phyloP scores from a whole-genome alignment of 495 filamentous ascomycete genomes.

The Jackrogersella minutella region DNA sequence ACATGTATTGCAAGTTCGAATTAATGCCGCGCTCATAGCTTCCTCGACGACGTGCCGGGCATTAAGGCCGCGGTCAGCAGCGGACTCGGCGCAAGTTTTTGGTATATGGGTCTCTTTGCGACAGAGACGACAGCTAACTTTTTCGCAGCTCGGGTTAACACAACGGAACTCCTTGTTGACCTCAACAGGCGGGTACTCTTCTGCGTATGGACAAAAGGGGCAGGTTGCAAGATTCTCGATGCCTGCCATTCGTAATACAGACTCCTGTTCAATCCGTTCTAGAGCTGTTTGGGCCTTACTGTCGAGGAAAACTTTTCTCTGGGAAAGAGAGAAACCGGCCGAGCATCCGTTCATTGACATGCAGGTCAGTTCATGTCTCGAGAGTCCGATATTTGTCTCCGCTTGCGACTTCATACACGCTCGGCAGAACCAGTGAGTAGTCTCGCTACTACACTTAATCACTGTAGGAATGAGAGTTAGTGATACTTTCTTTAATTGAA shows the following conservation, averaged over 20 bases:
- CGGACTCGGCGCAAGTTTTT: slow-evolving; percentile 72
- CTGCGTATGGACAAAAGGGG: slow-evolving; percentile 85
- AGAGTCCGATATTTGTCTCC: slow-evolving; percentile 70
- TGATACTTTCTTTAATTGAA: background rate
- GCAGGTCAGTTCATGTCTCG: slow-evolving; percentile 65
- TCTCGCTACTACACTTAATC: slow-evolving; percentile 68
- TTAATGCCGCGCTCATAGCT: slow-evolving; percentile 80
- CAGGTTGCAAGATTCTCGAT: slow-evolving; percentile 74
- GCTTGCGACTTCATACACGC: slow-evolving; percentile 69
- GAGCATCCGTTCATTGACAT: slow-evolving; percentile 60
- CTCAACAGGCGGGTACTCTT: slow-evolving; percentile 71
- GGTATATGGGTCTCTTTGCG: slow-evolving; percentile 77
- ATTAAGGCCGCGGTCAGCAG: slow-evolving; percentile 62
- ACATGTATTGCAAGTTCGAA: slow-evolving; percentile 77
- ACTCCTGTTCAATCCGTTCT: slow-evolving; percentile 73
- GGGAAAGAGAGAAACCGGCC: slow-evolving; percentile 51
- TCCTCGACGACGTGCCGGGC: slow-evolving; percentile 77
- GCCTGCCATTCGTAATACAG: slow-evolving; percentile 68
- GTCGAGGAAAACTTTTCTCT: slow-evolving; percentile 65
- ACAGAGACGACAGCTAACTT: slow-evolving; percentile 78
- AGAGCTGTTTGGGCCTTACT: slow-evolving; percentile 65
- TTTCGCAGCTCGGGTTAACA: slow-evolving; percentile 68
- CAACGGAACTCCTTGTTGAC: slow-evolving; percentile 80
- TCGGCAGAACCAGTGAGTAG: slow-evolving; percentile 68
- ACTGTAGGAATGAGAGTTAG: slow-evolving; percentile 30